These are phyloP conservation scores for Dichotomopilus funicola DNA, from an alignment of 2,329 filamentous ascomycete species.

Conservation along the genomic window DNA sequence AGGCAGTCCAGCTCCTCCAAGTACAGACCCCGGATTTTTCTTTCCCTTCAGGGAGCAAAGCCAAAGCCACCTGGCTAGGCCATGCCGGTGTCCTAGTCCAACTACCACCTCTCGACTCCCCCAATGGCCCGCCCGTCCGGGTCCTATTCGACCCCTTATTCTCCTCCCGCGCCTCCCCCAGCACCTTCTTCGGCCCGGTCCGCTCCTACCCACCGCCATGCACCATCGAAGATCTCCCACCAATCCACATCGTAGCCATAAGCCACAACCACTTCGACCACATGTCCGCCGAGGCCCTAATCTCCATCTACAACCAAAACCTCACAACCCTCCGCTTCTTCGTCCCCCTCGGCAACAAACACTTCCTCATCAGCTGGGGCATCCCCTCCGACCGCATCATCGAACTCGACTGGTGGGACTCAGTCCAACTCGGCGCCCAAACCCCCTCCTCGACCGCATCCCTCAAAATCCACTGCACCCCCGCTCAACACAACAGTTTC, in stretches of 20 bases:
- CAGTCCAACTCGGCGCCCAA: conserved; percentile 40
- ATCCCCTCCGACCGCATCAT: conserved; percentile 50
- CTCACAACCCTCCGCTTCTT: conserved; percentile 50
- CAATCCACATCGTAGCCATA: conserved; percentile 45
- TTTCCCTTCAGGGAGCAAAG: conserved; percentile 11
- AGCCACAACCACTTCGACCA: conserved; percentile 54
- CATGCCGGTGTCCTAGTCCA: conserved; percentile 69
- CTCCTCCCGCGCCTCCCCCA: conserved; percentile 41
- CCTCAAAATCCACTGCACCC: conserved; percentile 57
- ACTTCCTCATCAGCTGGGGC: conserved; percentile 56
- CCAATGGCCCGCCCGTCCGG: conserved; percentile 33
- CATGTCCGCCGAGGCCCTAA: conserved; percentile 41
- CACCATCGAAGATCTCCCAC: conserved; percentile 40
- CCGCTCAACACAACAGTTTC: conserved; percentile 61
- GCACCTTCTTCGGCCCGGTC: conserved; percentile 41
- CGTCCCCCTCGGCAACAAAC: conserved; percentile 58
- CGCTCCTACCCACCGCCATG: conserved; percentile 47
- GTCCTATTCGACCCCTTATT: conserved; percentile 47
- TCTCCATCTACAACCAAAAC: conserved; percentile 32
- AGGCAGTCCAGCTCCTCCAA: conserved; percentile 18
- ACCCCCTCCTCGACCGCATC: conserved; percentile 18
- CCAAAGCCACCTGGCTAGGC: conserved; percentile 62
- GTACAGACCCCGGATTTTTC: conserved; percentile 23
- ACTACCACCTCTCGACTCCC: conserved; percentile 42
- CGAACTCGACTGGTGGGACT: conserved; percentile 73